Percentiles rank a stretch among this genome's conserved stretches.
Evolutionary conservation across 768 basidiomycete genomes (phyloP).

Genomic region (Tylopilus sp.): DNA sequence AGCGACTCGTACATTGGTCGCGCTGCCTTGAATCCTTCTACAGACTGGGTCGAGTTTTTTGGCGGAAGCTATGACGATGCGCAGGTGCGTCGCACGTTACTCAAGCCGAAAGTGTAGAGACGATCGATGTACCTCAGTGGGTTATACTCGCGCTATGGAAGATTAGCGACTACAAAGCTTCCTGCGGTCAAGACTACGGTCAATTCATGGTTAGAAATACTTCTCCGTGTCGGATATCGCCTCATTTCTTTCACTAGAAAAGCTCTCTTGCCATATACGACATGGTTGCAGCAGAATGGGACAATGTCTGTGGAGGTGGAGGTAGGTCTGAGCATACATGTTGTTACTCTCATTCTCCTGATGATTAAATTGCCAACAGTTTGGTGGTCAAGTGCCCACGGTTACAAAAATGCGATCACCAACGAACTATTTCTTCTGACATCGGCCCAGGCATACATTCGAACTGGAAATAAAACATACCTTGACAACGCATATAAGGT

Average conservation of each 20-base stretch:
- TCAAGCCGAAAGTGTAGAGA: neutral
- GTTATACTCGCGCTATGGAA: constrained; percentile 56
- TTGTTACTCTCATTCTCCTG: neutral
- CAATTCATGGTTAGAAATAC: constrained; percentile 18
- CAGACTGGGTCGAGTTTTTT: constrained; percentile 43
- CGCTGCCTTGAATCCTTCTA: constrained; percentile 37
- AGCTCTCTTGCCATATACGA: constrained; percentile 48
- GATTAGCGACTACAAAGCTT: constrained; percentile 49
- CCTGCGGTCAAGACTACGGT: constrained; percentile 30
- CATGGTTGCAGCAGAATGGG: constrained; percentile 50
- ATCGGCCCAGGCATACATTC: constrained; percentile 46
- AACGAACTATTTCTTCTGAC: constrained; percentile 53
- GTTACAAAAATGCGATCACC: constrained; percentile 61
- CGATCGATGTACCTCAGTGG: constrained; percentile 38
- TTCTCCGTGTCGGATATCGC: constrained; percentile 28
- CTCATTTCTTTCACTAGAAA: constrained; percentile 32
- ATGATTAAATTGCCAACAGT: constrained; percentile 30
- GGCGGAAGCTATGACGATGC: constrained; percentile 53
- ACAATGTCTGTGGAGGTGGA: constrained; percentile 49
- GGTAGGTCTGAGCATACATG: constrained; percentile 28
- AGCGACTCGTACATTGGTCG: constrained; percentile 45
- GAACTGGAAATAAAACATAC: constrained; percentile 35
- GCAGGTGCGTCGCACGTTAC: constrained; percentile 31
- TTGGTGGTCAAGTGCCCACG: constrained; percentile 54
- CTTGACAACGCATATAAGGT: constrained; percentile 49